Evolutionary conservation across 208 protist species (phyloP).

Genomic region (Strigomonas culicis): DNA sequence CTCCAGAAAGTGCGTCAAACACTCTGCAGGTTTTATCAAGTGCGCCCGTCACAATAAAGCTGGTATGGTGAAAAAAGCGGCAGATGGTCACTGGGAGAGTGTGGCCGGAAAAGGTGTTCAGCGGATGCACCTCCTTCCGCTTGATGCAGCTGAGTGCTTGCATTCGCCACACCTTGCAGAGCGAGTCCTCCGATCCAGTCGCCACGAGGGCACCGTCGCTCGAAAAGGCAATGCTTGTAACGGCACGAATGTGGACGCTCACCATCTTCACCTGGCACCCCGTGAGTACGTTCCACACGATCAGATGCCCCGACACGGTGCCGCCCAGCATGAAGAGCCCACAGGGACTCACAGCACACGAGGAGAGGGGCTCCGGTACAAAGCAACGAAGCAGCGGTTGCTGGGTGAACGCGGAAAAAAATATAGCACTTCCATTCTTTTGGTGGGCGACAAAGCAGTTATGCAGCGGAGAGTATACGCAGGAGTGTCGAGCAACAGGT

Average conservation of each 20-base stretch:
- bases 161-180: conserved; percentile 71
- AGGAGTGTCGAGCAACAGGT: conserved; percentile 23
- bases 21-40: conserved; percentile 68
- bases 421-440: conserved; percentile 40
- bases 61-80: conserved; percentile 43
- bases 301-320: conserved; percentile 46
- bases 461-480: conserved; percentile 39
- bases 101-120: conserved; percentile 60
- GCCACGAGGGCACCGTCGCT: conserved; percentile 51
- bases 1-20: conserved; percentile 46
- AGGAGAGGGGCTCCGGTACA: conserved; percentile 49
- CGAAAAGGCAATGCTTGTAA: conserved; percentile 59
- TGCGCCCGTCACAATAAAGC: conserved; percentile 58
- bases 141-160: conserved; percentile 30
- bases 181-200: conserved; percentile 70
- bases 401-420: conserved; percentile 56
- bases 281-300: conserved; percentile 65
- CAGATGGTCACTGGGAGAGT: conserved; percentile 62
- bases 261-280: conserved; percentile 64
- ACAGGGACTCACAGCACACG: conserved; percentile 42
- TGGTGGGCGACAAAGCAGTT: conserved; percentile 48
- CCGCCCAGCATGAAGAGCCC: conserved; percentile 70
- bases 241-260: conserved; percentile 49
- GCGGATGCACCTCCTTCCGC: conserved; percentile 21
- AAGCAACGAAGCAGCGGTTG: conserved; percentile 75